Base-by-base conservation (phyloP, 2,329 filamentous ascomycete genomes). In the Peltaster fructicola region DNA sequence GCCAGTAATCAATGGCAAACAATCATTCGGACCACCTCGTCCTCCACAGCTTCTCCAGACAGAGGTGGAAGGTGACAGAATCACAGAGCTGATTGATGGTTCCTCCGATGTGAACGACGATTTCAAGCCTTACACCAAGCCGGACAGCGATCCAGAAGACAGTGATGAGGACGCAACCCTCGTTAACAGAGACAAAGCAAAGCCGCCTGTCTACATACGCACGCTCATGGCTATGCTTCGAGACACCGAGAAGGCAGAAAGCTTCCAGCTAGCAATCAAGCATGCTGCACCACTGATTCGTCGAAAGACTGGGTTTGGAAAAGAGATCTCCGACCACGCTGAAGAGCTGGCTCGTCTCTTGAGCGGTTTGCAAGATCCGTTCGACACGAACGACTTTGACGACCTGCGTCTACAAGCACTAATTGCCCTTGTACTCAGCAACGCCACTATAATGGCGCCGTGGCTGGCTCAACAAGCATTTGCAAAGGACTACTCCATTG, bases 151-250 rank as follows among this genome's bases (percentile, higher is more conserved):
- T 37, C 65, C 71, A 0, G 80, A 90, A 44, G 88, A 98, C 44
- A 85, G 81, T 0, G 82, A 93, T 29, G 84, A 93, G 17, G 90
- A 98, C 39, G 74, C 88, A 4, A 91, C 82, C 0, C 57, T 92
- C 10, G 65, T 95, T 23, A 73, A 77, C 29, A 67, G 84, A 8
- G 73, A 88, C 49, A 93, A 88, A 39, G 68, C 75, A 12, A 76
- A 68, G 30, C 67, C 81, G 0, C 88, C 88, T 1, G 82, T 98
- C 43, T 95, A 95, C 41, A 75, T 93, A 31, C 71, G 82, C 22
- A 81, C 91, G 39, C 61, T 95, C 7, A 72, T 95, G 27, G 48
- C 60, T 6, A 84, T 74, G 41, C 61, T 98, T 3, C 66, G 78
- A 23, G 79, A 91, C 36, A 70, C 68, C 0, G 81, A 93, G 22